phyloP scores from a whole-genome alignment of 345 rosid genomes.

The Hirschfeldia incana region DNA sequence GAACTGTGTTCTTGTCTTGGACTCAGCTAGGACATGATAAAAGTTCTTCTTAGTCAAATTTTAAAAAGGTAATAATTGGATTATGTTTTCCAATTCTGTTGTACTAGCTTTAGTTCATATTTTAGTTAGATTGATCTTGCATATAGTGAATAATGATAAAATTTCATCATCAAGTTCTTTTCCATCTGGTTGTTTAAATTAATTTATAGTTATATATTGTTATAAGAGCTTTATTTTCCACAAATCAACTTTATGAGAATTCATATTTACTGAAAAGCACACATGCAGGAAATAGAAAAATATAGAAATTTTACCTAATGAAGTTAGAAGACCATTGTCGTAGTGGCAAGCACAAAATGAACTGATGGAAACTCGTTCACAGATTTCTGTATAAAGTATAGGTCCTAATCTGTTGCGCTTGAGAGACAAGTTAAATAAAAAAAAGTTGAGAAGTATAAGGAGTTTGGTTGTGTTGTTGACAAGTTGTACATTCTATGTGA shows the following conservation, averaged over 20 bases:
- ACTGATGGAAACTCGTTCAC: not conserved
- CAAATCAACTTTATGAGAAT: not conserved
- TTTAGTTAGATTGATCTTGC: not conserved
- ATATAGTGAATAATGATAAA: not conserved
- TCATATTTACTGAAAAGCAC: not conserved
- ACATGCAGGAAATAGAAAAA: not conserved
- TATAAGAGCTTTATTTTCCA: not conserved
- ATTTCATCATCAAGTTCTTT: not conserved
- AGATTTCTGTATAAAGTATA: not conserved
- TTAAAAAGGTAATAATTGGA: not conserved
- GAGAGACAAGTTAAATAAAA: not conserved
- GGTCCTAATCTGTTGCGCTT: not conserved
- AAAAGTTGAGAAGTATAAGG: conserved; percentile 1
- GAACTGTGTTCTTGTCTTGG: conserved; percentile 3
- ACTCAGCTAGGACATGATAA: conserved; percentile 8
- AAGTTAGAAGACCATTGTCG: not conserved
- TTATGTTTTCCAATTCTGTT: not conserved
- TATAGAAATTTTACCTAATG: not conserved
- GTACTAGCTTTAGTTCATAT: not conserved
- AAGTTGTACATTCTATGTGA: not conserved
- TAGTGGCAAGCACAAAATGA: not conserved
- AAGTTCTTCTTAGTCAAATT: not conserved
- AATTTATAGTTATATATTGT: not conserved
- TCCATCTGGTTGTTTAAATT: not conserved
- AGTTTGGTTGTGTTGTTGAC: not conserved